Conservation (phyloP, 192 early-diverging fungal genomes). For the Umbelopsis vinacea region DNA sequence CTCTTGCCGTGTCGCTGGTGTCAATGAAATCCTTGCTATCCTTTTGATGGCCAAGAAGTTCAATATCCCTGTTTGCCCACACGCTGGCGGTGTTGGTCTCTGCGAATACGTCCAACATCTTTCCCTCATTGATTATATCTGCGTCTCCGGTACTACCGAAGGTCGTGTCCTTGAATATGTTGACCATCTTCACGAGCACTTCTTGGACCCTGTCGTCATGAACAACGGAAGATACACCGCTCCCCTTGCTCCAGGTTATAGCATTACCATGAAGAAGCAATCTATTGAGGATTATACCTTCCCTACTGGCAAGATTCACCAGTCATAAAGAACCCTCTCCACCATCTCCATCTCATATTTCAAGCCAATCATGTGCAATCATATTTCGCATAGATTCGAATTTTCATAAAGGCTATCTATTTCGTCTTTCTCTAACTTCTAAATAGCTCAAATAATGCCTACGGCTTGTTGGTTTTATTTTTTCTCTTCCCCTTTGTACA, state of each 20-base stretch:
- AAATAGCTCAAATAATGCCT: neutral
- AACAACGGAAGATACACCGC: conserved; percentile 33
- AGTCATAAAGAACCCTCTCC: neutral
- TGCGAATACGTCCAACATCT: conserved; percentile 45
- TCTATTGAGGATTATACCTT: conserved; percentile 43
- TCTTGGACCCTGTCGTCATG: conserved; percentile 38
- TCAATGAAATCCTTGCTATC: conserved; percentile 44
- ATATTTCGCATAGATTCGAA: too few relatives aligned
- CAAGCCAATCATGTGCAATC: too few relatives aligned
- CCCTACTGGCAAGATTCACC: conserved; percentile 38
- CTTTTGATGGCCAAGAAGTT: conserved; percentile 47
- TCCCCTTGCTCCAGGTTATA: conserved; percentile 38
- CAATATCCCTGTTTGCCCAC: conserved; percentile 41
- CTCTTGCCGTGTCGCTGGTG: conserved; percentile 44
- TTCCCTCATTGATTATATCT: conserved; percentile 45
- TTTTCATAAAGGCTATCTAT: too few relatives aligned
- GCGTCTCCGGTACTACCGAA: conserved; percentile 35
- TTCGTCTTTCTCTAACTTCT: too few relatives aligned
- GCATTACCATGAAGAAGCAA: conserved; percentile 41
- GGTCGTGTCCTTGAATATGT: conserved; percentile 45
- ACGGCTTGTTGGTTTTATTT: neutral
- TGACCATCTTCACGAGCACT: conserved; percentile 46
- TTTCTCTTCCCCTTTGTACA: conserved; percentile 1
- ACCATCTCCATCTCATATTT: neutral
- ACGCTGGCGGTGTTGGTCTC: conserved; percentile 45